Evolutionary conservation across 345 rosid genomes (phyloP).

Genomic region (Eucalyptus tenuipes): DNA sequence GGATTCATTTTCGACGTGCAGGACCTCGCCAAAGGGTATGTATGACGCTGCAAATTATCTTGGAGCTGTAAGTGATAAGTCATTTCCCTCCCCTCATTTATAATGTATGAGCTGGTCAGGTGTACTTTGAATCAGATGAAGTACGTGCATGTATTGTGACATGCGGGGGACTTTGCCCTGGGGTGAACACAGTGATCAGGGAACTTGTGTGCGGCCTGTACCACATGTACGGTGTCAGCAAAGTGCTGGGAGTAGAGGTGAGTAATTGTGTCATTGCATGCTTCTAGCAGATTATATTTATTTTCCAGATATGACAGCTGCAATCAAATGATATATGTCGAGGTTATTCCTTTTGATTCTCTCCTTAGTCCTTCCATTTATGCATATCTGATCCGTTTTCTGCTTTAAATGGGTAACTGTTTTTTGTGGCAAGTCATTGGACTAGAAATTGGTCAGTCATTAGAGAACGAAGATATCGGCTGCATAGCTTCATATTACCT

Average conservation of each 20-base stretch:
- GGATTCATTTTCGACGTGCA: conserved; percentile 31
- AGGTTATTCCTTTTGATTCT: not conserved
- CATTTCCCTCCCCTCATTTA: not conserved
- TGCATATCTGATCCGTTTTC: not conserved
- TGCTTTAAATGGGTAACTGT: not conserved
- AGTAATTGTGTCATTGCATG: not conserved
- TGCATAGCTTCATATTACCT: not conserved
- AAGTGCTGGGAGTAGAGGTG: conserved; percentile 27
- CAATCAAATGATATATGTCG: not conserved
- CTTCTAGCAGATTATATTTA: not conserved
- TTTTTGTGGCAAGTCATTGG: not conserved
- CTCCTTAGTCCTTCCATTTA: not conserved
- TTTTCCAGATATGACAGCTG: not conserved
- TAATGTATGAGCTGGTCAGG: conserved; percentile 2
- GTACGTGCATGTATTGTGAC: conserved; percentile 33
- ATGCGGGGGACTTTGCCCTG: conserved; percentile 37
- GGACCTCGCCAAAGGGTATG: conserved; percentile 32
- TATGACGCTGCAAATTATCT: not conserved
- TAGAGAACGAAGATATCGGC: not conserved
- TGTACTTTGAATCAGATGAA: conserved; percentile 21
- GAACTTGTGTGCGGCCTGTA: conserved; percentile 31
- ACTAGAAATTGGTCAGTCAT: not conserved
- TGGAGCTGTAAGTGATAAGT: not conserved
- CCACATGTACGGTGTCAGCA: conserved; percentile 27
- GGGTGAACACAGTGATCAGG: conserved; percentile 32